Evolutionary conservation across 257 asterid genomes (phyloP).

Genomic region (Penstemon newberryi): DNA sequence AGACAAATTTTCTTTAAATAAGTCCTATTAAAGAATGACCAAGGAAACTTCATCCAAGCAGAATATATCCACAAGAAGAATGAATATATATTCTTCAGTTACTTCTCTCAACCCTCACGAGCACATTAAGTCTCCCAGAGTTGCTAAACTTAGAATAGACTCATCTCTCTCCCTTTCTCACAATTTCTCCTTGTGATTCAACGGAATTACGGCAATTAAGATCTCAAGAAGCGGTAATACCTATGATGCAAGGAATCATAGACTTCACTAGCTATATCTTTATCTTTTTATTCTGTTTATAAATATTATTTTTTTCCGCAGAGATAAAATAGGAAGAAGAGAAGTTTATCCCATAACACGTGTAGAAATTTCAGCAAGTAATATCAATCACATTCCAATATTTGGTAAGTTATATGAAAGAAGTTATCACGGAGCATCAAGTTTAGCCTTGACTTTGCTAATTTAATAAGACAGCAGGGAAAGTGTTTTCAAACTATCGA

Average conservation of each 20-base stretch:
- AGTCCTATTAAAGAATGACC: background rate
- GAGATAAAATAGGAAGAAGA: background rate
- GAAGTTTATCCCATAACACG: background rate
- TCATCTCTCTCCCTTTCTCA: background rate
- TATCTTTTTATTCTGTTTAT: background rate
- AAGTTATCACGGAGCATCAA: background rate
- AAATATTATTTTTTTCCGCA: background rate
- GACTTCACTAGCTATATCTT: background rate
- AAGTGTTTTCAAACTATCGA: background rate
- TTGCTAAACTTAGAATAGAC: constrained; percentile 13
- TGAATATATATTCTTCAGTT: background rate
- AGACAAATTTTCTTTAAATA: background rate
- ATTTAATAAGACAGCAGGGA: background rate
- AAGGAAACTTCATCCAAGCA: background rate
- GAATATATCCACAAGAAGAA: background rate
- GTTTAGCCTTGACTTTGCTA: background rate
- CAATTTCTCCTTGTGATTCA: background rate
- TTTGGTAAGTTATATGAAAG: background rate
- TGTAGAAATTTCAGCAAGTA: background rate
- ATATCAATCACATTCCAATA: background rate
- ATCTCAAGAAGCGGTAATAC: background rate
- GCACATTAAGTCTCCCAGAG: constrained; percentile 7
- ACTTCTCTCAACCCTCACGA: background rate
- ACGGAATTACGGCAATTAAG: background rate
- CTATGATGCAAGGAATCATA: background rate